A percentile compares a stretch with the other conserved stretches of the same genome.
These are phyloP conservation scores for Rhinocladiella similis DNA, from an alignment of 2,329 filamentous ascomycete genomes.

Conservation along the genomic window DNA sequence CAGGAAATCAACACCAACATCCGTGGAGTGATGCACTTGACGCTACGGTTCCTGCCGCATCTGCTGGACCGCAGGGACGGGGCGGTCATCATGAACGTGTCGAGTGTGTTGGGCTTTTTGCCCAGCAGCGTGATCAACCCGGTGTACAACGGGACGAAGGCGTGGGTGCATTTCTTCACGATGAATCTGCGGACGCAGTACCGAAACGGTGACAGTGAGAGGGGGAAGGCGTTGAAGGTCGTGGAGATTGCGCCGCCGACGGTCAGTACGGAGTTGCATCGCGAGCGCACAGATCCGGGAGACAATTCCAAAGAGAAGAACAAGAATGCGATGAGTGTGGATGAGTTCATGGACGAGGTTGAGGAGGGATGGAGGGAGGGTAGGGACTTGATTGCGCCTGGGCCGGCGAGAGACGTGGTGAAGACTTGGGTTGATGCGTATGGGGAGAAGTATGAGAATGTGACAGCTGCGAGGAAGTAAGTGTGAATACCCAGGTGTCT, in stretches of 20 bases:
- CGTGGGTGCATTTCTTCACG: conserved; percentile 58
- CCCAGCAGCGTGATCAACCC: conserved; percentile 57
- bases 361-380: conserved; percentile 47
- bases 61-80: conserved; percentile 37
- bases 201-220: conserved; percentile 33
- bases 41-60: conserved; percentile 51
- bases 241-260: conserved; percentile 59
- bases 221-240: conserved; percentile 40
- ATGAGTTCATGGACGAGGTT: conserved; percentile 57
- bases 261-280: conserved; percentile 57
- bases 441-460: conserved; percentile 36
- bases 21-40: conserved; percentile 58
- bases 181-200: conserved; percentile 58
- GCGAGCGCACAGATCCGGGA: conserved; percentile 56
- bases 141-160: conserved; percentile 61
- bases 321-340: conserved; percentile 45
- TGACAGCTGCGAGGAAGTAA: neutral
- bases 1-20: conserved; percentile 61
- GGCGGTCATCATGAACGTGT: conserved; percentile 56
- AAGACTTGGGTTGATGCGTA: conserved; percentile 47
- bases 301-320: conserved; percentile 62
- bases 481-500: too few relatives aligned
- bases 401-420: conserved; percentile 43
- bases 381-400: conserved; percentile 52
- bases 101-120: conserved; percentile 54